Evolutionary conservation across 768 basidiomycete genomes (phyloP).

Genomic region (Chalciporus piperatus): DNA sequence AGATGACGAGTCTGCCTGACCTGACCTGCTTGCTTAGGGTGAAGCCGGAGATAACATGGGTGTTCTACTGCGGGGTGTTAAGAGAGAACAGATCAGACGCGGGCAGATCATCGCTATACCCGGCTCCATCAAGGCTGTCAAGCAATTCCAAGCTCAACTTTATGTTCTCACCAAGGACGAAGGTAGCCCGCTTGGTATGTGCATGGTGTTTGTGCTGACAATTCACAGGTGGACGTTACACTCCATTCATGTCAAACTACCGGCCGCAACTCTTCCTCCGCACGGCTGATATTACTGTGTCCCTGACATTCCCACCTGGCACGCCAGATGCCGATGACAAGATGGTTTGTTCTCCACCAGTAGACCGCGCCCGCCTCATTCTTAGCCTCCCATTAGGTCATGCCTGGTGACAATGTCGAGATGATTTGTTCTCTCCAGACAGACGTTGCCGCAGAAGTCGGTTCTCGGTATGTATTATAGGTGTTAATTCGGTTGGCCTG

Average conservation of each 20-base stretch:
- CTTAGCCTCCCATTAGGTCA: slow-evolving; percentile 51
- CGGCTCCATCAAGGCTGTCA: slow-evolving; percentile 89
- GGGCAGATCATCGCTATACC: slow-evolving; percentile 90
- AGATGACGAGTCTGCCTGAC: not conserved
- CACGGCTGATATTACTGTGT: slow-evolving; percentile 89
- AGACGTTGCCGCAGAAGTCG: slow-evolving; percentile 87
- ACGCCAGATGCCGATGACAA: slow-evolving; percentile 80
- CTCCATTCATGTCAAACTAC: slow-evolving; percentile 92
- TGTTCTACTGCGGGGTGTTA: slow-evolving; percentile 91
- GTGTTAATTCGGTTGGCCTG: not conserved
- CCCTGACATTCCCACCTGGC: slow-evolving; percentile 82
- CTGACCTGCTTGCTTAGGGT: slow-evolving; percentile 45
- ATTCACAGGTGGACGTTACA: slow-evolving; percentile 66
- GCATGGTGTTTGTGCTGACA: slow-evolving; percentile 44
- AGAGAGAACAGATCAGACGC: slow-evolving; percentile 92
- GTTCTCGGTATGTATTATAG: slow-evolving; percentile 56
- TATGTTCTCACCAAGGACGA: slow-evolving; percentile 51
- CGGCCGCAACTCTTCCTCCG: slow-evolving; percentile 94
- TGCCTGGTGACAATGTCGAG: slow-evolving; percentile 98
- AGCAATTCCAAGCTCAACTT: slow-evolving; percentile 91
- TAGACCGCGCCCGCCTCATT: not conserved
- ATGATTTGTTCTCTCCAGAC: slow-evolving; percentile 80
- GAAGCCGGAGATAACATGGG: slow-evolving; percentile 99
- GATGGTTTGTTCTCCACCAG: slow-evolving; percentile 53
- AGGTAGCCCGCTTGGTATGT: slow-evolving; percentile 39